Evolutionary conservation across 345 rosid species (phyloP), one percentile per base, ranked within the genome.

Genomic region (Nephelium lappaceum): DNA sequence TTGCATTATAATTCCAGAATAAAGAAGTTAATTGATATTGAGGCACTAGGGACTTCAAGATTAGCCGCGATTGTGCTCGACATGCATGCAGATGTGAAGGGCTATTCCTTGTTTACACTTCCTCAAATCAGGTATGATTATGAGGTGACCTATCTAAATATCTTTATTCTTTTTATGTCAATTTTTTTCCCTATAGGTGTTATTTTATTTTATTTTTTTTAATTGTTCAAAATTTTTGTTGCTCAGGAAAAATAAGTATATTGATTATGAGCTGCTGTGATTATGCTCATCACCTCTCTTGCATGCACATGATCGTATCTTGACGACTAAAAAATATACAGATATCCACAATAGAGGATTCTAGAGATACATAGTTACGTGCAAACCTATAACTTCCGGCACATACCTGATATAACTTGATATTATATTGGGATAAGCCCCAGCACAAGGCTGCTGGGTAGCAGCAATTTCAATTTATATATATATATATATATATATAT

Each of bases 121-220:
- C 95, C 98, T 9, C 99, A 93, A 91, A 94, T 93, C 86, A 92
- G 98, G 99, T 92, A 76, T 49, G 83, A 45, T 16, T 15, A 64
- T 43, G 12, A 31, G 27, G 42, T 38, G 42, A 58, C 45, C 11
- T 75, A 11, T 61, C 39, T 42, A 38, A 12, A 39, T 39, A n/a
- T n/a, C n/a, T 62, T 21, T 57, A 43, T 49, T 11, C 3, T 66
- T 18, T 16, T 18, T 24, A n/a, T 14, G 18, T 65, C 1, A 3
- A 3, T 11, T 12, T 49, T 25, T 39, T 24, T 43, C 16, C 11
- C 5, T 45, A 45, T 45, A 31, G 36, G 1, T 47, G 36, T 23
- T 9, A 11, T 71, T 12, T 61, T 45, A 18, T 55, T 55, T 14
- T 36, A 14, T 47, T 38, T 57, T 18, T 2, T n/a, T 5, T 5